Conservation (phyloP, 768 basidiomycete species). For the Boletus bicolor region DNA sequence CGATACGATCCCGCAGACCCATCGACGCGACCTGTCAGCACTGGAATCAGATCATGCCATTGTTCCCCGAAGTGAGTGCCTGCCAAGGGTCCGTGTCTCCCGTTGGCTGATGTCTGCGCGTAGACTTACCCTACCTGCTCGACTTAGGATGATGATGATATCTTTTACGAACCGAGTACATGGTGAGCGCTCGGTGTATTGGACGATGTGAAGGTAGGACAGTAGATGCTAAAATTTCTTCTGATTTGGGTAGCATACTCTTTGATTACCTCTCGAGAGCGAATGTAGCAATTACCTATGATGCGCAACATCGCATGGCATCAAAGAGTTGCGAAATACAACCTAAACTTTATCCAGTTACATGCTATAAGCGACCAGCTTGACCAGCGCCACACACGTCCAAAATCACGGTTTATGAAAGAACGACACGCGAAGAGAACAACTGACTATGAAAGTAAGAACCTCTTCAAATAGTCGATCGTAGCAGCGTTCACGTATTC, state of each 20-base stretch:
- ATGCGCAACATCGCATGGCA: neutral
- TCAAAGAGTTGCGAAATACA: neutral
- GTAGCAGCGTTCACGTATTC: constrained; percentile 41
- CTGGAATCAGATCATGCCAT: neutral
- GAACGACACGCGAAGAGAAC: constrained; percentile 1
- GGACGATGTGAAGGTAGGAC: neutral
- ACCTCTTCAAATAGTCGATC: constrained; percentile 37
- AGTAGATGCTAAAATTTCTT: neutral
- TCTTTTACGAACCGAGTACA: neutral
- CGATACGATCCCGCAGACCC: neutral
- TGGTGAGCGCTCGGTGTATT: neutral
- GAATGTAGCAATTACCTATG: neutral
- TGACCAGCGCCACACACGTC: neutral
- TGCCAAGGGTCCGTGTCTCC: neutral
- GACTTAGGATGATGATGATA: neutral
- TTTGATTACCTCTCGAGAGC: neutral
- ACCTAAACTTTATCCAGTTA: neutral
- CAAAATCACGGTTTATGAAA: neutral
- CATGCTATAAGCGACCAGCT: constrained; percentile 3
- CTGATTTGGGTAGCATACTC: neutral
- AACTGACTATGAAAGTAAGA: constrained; percentile 23
- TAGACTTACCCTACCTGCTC: neutral
- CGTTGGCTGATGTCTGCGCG: neutral
- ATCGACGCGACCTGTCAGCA: neutral
- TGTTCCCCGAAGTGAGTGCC: neutral